A percentile compares a stretch with the other conserved stretches of the same genome.
Conservation (phyloP, 495 filamentous ascomycete genomes). For the Aspergillus taichungensis region DNA sequence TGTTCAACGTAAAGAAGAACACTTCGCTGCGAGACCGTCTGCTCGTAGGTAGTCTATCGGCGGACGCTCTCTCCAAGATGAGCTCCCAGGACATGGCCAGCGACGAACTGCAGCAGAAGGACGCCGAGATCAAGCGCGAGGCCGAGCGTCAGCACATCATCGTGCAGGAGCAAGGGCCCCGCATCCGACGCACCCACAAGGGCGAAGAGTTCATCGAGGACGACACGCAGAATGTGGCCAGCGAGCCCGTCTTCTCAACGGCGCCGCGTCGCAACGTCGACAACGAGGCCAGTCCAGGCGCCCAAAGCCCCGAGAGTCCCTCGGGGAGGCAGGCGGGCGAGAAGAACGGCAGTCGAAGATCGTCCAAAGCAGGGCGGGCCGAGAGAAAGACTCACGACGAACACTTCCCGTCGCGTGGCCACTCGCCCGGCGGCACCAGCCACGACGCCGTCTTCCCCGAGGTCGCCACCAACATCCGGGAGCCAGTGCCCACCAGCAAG, state of each 20-base stretch:
- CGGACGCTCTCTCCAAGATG: constrained; percentile 73
- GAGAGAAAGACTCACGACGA: constrained; percentile 34
- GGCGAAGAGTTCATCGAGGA: constrained; percentile 85
- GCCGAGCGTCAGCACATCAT: constrained; percentile 84
- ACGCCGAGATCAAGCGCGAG: constrained; percentile 63
- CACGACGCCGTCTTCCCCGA: constrained; percentile 39
- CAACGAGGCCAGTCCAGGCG: constrained; percentile 27
- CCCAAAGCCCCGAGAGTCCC: constrained; percentile 27
- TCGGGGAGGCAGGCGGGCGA: constrained; percentile 14
- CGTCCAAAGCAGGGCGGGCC: constrained; percentile 33
- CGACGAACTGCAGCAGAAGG: constrained; percentile 75
- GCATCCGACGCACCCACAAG: constrained; percentile 87
- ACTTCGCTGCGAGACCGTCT: constrained; percentile 66
- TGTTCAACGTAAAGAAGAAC: constrained; percentile 82
- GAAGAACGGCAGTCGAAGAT: constrained; percentile 12
- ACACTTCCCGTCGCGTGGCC: constrained; percentile 14
- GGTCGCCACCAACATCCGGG: constrained; percentile 30
- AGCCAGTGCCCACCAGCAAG: constrained; percentile 32
- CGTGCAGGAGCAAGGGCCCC: constrained; percentile 71
- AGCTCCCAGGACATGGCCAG: constrained; percentile 80
- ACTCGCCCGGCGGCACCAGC: constrained; percentile 27
- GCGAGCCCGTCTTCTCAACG: constrained; percentile 42
- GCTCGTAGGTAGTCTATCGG: constrained; percentile 57
- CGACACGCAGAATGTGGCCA: constrained; percentile 38
- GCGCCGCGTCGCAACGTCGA: constrained; percentile 30